Evolutionary conservation across 2,329 filamentous ascomycete genomes (phyloP), one percentile per base, ranked within the genome.

Genomic region (Aspergillus fischeri): DNA sequence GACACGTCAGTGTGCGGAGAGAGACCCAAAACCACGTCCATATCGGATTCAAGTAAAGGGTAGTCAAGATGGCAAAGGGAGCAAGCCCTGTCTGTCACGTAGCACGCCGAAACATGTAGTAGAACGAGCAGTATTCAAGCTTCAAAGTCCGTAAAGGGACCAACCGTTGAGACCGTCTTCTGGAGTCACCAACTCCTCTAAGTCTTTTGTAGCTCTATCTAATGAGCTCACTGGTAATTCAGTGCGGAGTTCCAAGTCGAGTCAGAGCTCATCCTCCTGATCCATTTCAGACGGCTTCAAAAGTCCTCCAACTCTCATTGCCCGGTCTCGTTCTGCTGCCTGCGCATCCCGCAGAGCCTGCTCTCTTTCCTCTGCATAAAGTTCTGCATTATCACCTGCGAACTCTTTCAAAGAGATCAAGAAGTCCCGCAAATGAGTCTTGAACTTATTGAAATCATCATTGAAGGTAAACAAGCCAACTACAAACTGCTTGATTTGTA

Each of bases 251-350:
- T 91, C 87, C 73, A 86, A 75, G 48, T 85, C 78, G 62, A 92
- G 90, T 96, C 92, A 97, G 67, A 83, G 72, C 64, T 93, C 90
- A 67, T 93, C 90, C 64, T 92, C 85, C 62, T 89, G 86, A 52
- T 92, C 93, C 71, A 99, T 85, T 74, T 99, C 94, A n/a, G 92
- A 94, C 51, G 94, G 95, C 81, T 99, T 97, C 70, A 99, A 81
- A 60, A 99, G 82, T 69, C 95, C 94, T 65, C 94, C 92, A 55
- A 99, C 91, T 82, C 96, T 97, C 78, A 93, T 90, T 61, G 91
- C 87, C 65, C 93, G 88, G 76, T 97, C 91, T 68, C 92, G 87
- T 73, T 99, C 95, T 24, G 91, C 90, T 51, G 89, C 87, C 74
- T 92, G 91, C 49, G 90, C 90, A 66, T 93, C 90, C 63, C 86